Conservation (phyloP, 192 early-diverging fungal species). For the Mortierella claussenii region DNA sequence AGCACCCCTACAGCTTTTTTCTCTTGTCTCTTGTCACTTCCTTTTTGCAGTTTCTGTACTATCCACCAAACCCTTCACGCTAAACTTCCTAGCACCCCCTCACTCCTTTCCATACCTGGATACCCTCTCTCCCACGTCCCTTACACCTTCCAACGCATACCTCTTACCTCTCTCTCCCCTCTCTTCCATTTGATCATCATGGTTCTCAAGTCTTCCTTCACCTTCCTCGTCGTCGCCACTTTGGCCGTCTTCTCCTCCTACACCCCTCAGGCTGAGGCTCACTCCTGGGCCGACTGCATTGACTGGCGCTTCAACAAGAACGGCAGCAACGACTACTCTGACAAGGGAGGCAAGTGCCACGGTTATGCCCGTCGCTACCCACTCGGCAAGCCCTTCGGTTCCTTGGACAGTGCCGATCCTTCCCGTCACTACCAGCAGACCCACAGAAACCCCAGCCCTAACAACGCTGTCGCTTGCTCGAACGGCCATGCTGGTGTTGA, state of each 20-base stretch:
- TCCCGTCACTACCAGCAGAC: constrained; percentile 35
- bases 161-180: not conserved
- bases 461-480: constrained; percentile 23
- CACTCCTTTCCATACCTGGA: not conserved
- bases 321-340: constrained; percentile 10
- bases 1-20: not conserved
- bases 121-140: constrained; percentile 1
- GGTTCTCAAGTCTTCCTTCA: constrained; percentile 44
- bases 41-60: constrained; percentile 4
- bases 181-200: constrained; percentile 2
- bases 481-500: constrained; percentile 9
- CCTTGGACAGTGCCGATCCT: constrained; percentile 19
- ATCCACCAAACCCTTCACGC: constrained; percentile 12
- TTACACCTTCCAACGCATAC: not conserved
- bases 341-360: constrained; percentile 18
- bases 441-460: constrained; percentile 18
- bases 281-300: constrained; percentile 47
- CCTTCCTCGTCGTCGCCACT: constrained; percentile 24
- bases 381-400: constrained; percentile 19
- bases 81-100: constrained; percentile 33
- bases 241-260: constrained; percentile 32
- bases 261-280: constrained; percentile 37
- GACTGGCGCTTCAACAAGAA: constrained; percentile 40
- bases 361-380: constrained; percentile 45
- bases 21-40: constrained; percentile 15